These are phyloP conservation scores for Sporisorium scitamineum DNA, from an alignment of 1,284 basidiomycete species.

Conservation along the genomic window DNA sequence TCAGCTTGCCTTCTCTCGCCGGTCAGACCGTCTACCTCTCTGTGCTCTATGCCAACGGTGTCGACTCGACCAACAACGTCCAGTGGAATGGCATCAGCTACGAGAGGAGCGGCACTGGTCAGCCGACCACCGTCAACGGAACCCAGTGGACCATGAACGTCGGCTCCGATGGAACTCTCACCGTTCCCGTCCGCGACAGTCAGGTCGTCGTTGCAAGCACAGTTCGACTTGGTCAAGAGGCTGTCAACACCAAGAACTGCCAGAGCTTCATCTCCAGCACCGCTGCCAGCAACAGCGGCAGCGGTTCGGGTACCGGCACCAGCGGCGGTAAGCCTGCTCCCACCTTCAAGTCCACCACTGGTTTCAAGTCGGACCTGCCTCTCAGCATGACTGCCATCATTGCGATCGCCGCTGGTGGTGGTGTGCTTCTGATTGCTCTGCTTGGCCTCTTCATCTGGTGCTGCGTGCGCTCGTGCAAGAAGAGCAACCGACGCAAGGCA, in stretches of 20 bases:
- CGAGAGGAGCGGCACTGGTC: constrained; percentile 40
- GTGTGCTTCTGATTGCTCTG: constrained; percentile 33
- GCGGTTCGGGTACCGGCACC: constrained; percentile 13
- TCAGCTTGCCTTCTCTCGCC: constrained; percentile 43
- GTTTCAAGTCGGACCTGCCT: constrained; percentile 31
- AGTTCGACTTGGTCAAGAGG: constrained; percentile 34
- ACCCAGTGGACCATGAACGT: constrained; percentile 38
- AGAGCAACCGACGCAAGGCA: constrained; percentile 38
- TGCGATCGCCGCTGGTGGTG: constrained; percentile 43
- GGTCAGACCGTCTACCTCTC: constrained; percentile 54
- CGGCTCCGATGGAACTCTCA: constrained; percentile 41
- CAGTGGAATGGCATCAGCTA: constrained; percentile 60
- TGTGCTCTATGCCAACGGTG: constrained; percentile 41
- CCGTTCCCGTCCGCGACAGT: constrained; percentile 53
- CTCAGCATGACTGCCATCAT: constrained; percentile 47
- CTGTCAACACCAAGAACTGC: constrained; percentile 33
- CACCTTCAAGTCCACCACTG: constrained; percentile 54
- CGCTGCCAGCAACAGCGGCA: constrained; percentile 1
- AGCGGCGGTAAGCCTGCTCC: constrained; percentile 36
- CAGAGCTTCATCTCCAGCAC: constrained; percentile 16
- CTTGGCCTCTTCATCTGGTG: constrained; percentile 47
- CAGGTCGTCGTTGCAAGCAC: constrained; percentile 53
- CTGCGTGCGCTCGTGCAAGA: constrained; percentile 44
- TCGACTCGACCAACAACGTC: constrained; percentile 46
- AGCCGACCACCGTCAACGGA: constrained; percentile 31